phyloP scores from a whole-genome alignment of 2,329 filamentous ascomycete species.

The Aurifilum marmelostoma region DNA sequence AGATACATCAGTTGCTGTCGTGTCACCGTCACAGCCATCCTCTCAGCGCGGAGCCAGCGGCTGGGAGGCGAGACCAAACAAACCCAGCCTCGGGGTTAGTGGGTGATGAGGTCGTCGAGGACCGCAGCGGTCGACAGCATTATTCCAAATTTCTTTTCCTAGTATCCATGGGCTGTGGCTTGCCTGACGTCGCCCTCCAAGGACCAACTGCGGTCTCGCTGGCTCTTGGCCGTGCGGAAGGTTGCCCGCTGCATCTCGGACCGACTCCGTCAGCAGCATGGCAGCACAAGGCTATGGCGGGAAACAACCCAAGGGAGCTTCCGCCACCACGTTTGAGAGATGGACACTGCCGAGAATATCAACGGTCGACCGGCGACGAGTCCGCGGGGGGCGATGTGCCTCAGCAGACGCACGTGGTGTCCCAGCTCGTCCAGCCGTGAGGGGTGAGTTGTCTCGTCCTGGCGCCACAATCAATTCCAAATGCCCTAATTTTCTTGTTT shows the following conservation, averaged over 20 bases:
- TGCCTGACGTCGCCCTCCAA: not conserved
- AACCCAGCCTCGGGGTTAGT: not conserved
- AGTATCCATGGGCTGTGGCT: not conserved
- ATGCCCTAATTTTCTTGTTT: not conserved
- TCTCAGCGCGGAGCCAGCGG: not conserved
- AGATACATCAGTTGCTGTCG: not conserved
- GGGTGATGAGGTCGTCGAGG: not conserved
- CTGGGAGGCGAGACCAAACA: not conserved
- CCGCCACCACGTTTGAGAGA: not conserved
- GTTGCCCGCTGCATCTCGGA: constrained; percentile 6
- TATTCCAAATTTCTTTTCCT: not conserved
- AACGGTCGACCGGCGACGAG: constrained; percentile 2
- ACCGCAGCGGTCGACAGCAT: not conserved
- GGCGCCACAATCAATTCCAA: not conserved
- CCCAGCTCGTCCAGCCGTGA: not conserved
- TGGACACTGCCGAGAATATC: constrained; percentile 6
- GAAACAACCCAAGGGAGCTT: not conserved
- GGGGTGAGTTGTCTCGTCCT: not conserved
- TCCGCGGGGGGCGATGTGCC: not conserved
- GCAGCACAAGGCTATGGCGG: not conserved
- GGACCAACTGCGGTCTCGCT: not conserved
- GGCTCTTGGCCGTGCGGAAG: not conserved
- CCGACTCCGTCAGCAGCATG: not conserved
- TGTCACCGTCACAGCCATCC: not conserved
- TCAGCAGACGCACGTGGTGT: constrained; percentile 6